A percentile compares a stretch with the other conserved stretches of the same genome.
phyloP scores from a whole-genome alignment of 352 stramenopile genomes.

The Pythium folliculosum region DNA sequence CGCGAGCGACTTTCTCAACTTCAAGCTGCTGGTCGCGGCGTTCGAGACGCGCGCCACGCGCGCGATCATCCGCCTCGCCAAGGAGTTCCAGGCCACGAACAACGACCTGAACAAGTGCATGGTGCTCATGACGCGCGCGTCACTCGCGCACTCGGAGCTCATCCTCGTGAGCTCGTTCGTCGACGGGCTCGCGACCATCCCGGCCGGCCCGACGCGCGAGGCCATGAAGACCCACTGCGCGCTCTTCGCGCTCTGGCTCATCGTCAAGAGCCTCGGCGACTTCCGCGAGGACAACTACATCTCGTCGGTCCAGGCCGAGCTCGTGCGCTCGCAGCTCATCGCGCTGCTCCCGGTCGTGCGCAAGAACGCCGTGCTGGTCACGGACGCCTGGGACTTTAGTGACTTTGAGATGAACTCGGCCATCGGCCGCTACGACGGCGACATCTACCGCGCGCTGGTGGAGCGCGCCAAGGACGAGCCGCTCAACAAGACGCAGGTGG shows the following conservation, averaged over 20 bases:
- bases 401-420: slow-evolving; percentile 73
- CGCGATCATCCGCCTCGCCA: slow-evolving; percentile 32
- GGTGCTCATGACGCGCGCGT: slow-evolving; percentile 54
- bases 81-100: slow-evolving; percentile 42
- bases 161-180: slow-evolving; percentile 46
- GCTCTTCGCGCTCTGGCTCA: slow-evolving; percentile 51
- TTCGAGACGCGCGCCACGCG: slow-evolving; percentile 45
- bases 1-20: slow-evolving; percentile 37
- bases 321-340: slow-evolving; percentile 38
- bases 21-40: slow-evolving; percentile 39
- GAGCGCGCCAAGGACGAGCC: slow-evolving; percentile 48
- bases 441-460: slow-evolving; percentile 67
- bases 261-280: slow-evolving; percentile 48
- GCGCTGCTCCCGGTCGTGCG: slow-evolving; percentile 40
- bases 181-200: slow-evolving; percentile 28
- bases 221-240: slow-evolving; percentile 38
- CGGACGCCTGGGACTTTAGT: slow-evolving; percentile 42
- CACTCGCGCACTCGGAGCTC: slow-evolving; percentile 48
- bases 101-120: slow-evolving; percentile 56
- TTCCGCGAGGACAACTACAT: slow-evolving; percentile 64
- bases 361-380: slow-evolving; percentile 50
- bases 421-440: slow-evolving; percentile 73
- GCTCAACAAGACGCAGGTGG: slow-evolving; percentile 58
- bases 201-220: slow-evolving; percentile 31
- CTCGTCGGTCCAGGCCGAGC: slow-evolving; percentile 43